Evolutionary conservation across 2,329 filamentous ascomycete genomes (phyloP).

Genomic region (Epichloe gansuensis): DNA sequence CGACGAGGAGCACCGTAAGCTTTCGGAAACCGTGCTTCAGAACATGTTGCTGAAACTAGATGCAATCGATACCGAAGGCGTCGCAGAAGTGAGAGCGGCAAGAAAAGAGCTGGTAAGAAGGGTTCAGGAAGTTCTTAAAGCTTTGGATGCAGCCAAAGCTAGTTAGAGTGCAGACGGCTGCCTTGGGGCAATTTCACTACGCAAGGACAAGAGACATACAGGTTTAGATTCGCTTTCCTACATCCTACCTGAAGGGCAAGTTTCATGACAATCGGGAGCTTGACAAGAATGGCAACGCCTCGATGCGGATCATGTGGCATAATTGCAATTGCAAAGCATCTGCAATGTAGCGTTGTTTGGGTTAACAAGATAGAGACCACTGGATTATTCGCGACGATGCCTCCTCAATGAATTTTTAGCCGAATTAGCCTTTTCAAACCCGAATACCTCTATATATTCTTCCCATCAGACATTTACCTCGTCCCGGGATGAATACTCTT

Average conservation of each 20-base stretch:
- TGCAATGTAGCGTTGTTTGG: neutral
- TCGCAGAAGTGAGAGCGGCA: constrained; percentile 48
- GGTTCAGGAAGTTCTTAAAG: constrained; percentile 54
- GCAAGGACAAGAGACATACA: neutral
- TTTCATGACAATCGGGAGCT: neutral
- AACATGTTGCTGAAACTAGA: constrained; percentile 69
- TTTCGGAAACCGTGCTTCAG: constrained; percentile 65
- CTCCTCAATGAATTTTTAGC: neutral
- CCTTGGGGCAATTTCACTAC: neutral
- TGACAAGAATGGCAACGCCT: neutral
- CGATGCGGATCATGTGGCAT: neutral
- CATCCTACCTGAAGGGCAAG: neutral
- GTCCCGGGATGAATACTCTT: neutral
- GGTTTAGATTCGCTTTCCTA: neutral
- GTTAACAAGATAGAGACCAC: neutral
- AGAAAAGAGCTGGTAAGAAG: constrained; percentile 64
- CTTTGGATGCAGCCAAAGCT: constrained; percentile 41
- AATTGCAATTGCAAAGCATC: neutral
- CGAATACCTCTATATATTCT: neutral
- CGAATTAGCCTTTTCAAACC: neutral
- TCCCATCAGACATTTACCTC: neutral
- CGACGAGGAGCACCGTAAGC: constrained; percentile 60
- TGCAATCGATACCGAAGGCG: constrained; percentile 60
- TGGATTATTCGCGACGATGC: neutral
- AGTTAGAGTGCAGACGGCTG: neutral